Evolutionary conservation across 345 rosid genomes (phyloP), one percentile per base, ranked within the genome.

Genomic region (Combretum micranthum): DNA sequence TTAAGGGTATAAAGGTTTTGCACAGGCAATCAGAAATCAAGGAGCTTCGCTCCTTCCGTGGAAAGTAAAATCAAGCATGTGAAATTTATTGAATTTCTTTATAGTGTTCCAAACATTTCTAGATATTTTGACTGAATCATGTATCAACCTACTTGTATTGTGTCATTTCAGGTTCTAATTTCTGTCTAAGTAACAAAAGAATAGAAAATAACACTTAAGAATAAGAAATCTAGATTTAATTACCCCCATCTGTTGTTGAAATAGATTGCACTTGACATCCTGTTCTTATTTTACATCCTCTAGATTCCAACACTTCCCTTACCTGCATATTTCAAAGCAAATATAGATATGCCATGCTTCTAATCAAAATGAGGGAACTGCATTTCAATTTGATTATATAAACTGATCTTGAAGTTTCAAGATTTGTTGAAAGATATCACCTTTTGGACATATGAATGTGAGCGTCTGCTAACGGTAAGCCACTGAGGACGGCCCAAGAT

Each of bases 401-500:
- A 55, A 13, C 43, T 18, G 45, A 52, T 43, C 22, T 20, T 4
- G 49, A 11, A 13, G 10, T 19, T 26, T 39, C 20, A 20, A 15
- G 0, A 23, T 18, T 2, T 11, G 17, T 51, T 18, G 21, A 12
- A 2, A 56, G 47, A 17, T 22, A 52, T 53, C 50, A 85, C 98
- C 90, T 84, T 86, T 23, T 78, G 69, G 39, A 86, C 83, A 58
- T 84, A 92, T 46, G 71, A 45, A 67, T 77, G 93, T 0, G 98
- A 91, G 56, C 88, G 80, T 57, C 78, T 20, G 51, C 64, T 70
- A 45, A 91, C 90, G 18, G 93, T 88, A 39, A 92, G 84, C 98
- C 95, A 92, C 52, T 84, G 96, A 32, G 96, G 98, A 22, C 89
- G 82, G 43, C 96, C 95, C 68, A 84, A 75, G 58, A 88, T 73